phyloP scores from a whole-genome alignment of 1,139 yeast genomes.

The Nematodospora anomalae region DNA sequence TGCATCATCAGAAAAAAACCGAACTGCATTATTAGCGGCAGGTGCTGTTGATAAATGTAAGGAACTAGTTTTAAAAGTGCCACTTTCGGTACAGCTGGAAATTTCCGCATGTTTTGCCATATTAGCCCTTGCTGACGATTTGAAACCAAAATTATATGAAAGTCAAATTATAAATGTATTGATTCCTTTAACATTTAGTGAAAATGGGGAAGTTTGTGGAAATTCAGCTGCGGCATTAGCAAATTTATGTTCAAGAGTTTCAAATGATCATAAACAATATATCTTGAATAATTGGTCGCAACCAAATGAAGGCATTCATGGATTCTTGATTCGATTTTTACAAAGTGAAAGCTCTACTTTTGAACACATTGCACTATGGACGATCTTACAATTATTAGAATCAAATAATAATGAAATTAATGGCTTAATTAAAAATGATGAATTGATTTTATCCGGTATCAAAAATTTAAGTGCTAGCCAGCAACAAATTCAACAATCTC shows the following conservation, averaged over 20 bases:
- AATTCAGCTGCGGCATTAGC: constrained; percentile 98
- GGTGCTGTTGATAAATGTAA: constrained; percentile 95
- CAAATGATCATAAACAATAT: constrained; percentile 68
- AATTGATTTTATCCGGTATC: constrained; percentile 56
- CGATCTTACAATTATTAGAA: constrained; percentile 88
- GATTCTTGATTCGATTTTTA: constrained; percentile 78
- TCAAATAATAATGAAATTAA: constrained; percentile 75
- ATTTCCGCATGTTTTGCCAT: constrained; percentile 97
- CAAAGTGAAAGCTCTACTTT: constrained; percentile 90
- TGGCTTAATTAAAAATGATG: constrained; percentile 59
- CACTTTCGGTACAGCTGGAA: constrained; percentile 90
- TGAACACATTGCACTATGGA: constrained; percentile 98
- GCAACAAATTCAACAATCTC: constrained; percentile 35
- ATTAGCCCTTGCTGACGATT: constrained; percentile 91
- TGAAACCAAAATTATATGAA: constrained; percentile 81
- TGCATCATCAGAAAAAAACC: constrained; percentile 90
- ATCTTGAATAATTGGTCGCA: constrained; percentile 77
- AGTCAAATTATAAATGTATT: constrained; percentile 85
- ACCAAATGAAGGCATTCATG: constrained; percentile 84
- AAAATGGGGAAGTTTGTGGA: constrained; percentile 95
- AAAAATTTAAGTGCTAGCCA: constrained; percentile 49
- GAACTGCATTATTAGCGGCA: constrained; percentile 88
- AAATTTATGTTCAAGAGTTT: constrained; percentile 85
- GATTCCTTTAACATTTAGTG: constrained; percentile 85
- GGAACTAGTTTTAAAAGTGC: constrained; percentile 79